Evolutionary conservation across 73 alveolate genomes (phyloP).

Genomic region (Paraurostyla sp.): DNA sequence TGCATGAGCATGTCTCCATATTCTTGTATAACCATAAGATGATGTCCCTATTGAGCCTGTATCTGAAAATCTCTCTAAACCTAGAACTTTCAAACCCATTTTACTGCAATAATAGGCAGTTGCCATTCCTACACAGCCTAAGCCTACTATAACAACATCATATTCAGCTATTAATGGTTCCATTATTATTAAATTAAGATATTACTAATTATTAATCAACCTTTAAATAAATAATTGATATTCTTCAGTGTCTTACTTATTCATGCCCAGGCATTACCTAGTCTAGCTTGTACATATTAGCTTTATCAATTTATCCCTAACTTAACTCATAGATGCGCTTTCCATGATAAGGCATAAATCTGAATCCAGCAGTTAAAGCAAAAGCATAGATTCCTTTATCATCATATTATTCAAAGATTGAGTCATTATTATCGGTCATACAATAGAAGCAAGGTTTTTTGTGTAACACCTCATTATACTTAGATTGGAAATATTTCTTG

Average conservation of each 20-base stretch:
- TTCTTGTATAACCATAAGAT: conserved; percentile 50
- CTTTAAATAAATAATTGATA: too few relatives aligned
- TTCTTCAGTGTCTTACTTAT: too few relatives aligned
- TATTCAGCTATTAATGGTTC: neutral
- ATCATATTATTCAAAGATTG: conserved; percentile 7
- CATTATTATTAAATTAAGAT: too few relatives aligned
- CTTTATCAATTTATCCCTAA: neutral
- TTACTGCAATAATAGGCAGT: conserved; percentile 64
- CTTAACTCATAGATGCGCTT: conserved; percentile 3
- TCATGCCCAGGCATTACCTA: too few relatives aligned
- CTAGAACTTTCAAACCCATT: conserved; percentile 67
- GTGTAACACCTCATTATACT: neutral
- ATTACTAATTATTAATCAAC: too few relatives aligned
- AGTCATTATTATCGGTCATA: neutral
- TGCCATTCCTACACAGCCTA: conserved; percentile 73
- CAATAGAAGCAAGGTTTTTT: conserved; percentile 55
- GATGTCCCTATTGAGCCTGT: conserved; percentile 72
- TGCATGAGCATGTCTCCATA: conserved; percentile 64
- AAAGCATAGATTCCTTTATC: conserved; percentile 47
- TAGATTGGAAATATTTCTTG: neutral
- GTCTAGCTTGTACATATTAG: conserved; percentile 6
- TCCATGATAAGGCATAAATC: conserved; percentile 60
- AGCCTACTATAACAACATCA: conserved; percentile 69
- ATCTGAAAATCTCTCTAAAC: conserved; percentile 40
- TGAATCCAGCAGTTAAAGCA: conserved; percentile 65